Percentiles rank a stretch among this genome's conserved stretches.
These are phyloP conservation scores for Rhizopogon rudus DNA, from an alignment of 768 basidiomycete species.

Conservation along the genomic window DNA sequence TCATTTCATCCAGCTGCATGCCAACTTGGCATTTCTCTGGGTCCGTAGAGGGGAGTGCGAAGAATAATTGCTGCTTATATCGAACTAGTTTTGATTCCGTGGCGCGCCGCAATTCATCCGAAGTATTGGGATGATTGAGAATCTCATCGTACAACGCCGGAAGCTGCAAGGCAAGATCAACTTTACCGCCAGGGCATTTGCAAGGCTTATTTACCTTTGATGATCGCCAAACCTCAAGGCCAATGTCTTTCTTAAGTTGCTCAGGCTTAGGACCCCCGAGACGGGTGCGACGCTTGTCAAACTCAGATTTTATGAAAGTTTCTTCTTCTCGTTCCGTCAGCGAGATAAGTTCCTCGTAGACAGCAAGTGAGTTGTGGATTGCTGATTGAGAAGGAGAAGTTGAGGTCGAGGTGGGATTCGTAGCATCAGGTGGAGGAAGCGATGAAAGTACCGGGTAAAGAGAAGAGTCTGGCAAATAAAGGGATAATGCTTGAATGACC, in stretches of 20 bases:
- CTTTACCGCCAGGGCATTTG: not conserved
- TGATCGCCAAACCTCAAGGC: conserved; percentile 52
- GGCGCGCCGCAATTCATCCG: conserved; percentile 72
- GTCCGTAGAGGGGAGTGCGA: conserved; percentile 45
- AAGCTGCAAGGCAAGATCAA: conserved; percentile 39
- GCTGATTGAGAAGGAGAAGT: conserved; percentile 54
- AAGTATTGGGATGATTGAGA: conserved; percentile 74
- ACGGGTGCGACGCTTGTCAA: conserved; percentile 73
- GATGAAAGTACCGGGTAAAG: conserved; percentile 55
- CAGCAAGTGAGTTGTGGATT: conserved; percentile 63
- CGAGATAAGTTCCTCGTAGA: conserved; percentile 66
- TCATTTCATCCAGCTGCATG: conserved; percentile 65
- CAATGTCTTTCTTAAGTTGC: conserved; percentile 57
- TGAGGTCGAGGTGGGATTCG: conserved; percentile 62
- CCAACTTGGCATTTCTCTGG: conserved; percentile 43
- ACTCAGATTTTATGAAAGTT: conserved; percentile 52
- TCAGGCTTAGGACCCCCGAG: conserved; percentile 63
- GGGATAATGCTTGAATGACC: conserved; percentile 62
- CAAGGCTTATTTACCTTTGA: conserved; percentile 47
- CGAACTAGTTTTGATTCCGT: conserved; percentile 74
- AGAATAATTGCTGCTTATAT: conserved; percentile 57
- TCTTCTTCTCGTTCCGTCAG: conserved; percentile 64
- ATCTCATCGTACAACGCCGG: conserved; percentile 72
- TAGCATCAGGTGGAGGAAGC: conserved; percentile 73
- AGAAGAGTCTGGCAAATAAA: conserved; percentile 72